Base-by-base conservation (phyloP, 129 eudicot species). In the Cynara cardunculus region DNA sequence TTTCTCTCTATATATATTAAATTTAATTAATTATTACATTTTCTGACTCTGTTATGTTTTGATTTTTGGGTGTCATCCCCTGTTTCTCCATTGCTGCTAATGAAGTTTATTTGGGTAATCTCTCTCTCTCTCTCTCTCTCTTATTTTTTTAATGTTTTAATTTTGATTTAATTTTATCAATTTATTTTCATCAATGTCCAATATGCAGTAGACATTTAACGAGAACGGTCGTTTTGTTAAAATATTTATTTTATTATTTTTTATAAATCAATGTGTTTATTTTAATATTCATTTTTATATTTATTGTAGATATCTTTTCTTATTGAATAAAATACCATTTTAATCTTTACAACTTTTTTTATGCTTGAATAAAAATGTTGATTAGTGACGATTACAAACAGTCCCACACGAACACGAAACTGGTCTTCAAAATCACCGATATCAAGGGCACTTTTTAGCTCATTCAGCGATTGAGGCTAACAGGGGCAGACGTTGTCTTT, bases 81-180 rank as follows among this genome's bases (percentile, higher is more conserved):
- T 44, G 75, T 34, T 71, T 72, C 79, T 37, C 74, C 70, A 59
- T 78, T 81, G 82, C 84, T 80, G 70, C 77, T 73, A 13, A 44
- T 78, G 49, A 44, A 90, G 96, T 90, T 78, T 90, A 90, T 87
- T 74, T 90, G 80, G 96, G 96, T 90, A 88, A 68, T 25, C 34
- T 61, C 25, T 41, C 34, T 61, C 64, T 75, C 32, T 75, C 25
- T 30, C 27, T 46, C 39, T 65, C 76, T 71, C 37, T 34, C 12
- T 28, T 18, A 7, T 13, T 59, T 19, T 41, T 41, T 41, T 41
- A 10, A 32, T 32, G 1, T 34, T 34, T 56, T 49, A 16, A 3
- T 4, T 56, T 18, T 56, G n/a, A 4, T 53, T 53, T 14, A 53
- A 53, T 53, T 16, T 4, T 16, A 53, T 53, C 7, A 53, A 53